Conservation (phyloP, 192 early-diverging fungal species). For the Spinellus fusiger region DNA sequence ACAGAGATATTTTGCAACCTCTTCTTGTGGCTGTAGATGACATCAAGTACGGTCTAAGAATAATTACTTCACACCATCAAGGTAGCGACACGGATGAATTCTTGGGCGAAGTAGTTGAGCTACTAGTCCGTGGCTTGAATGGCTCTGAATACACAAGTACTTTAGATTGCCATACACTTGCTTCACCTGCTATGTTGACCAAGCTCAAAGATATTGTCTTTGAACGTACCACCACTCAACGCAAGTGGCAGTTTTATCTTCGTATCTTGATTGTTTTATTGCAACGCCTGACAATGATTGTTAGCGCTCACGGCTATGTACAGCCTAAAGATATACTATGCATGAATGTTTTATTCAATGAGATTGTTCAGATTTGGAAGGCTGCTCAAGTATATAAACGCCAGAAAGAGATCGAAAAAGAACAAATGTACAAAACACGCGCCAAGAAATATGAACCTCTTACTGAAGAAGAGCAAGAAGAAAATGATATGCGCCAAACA, state of each 20-base stretch:
- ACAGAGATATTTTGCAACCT: constrained; percentile 72
- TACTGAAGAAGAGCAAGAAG: constrained; percentile 63
- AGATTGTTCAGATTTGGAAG: constrained; percentile 56
- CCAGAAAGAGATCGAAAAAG: constrained; percentile 42
- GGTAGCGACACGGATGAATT: constrained; percentile 7
- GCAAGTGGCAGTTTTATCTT: constrained; percentile 50
- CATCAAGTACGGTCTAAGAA: constrained; percentile 67
- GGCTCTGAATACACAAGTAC: constrained; percentile 23
- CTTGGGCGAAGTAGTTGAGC: constrained; percentile 28
- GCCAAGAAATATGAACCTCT: constrained; percentile 43
- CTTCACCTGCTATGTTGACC: constrained; percentile 30
- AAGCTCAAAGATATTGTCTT: constrained; percentile 43
- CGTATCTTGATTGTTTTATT: constrained; percentile 42
- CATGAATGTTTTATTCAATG: constrained; percentile 47
- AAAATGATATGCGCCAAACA: constrained; percentile 61
- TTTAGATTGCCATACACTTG: constrained; percentile 38
- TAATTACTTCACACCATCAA: constrained; percentile 33
- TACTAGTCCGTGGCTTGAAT: constrained; percentile 34
- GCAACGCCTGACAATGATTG: constrained; percentile 34
- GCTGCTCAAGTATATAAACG: constrained; percentile 54
- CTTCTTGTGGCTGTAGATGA: constrained; percentile 62
- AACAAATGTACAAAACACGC: constrained; percentile 48
- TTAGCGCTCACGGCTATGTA: constrained; percentile 37
- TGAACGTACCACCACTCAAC: constrained; percentile 22
- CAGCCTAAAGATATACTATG: constrained; percentile 32